Evolutionary conservation across 805 yeast species (phyloP), one percentile per base, ranked within the genome.

Genomic region (Metschnikowia arizonensis): DNA sequence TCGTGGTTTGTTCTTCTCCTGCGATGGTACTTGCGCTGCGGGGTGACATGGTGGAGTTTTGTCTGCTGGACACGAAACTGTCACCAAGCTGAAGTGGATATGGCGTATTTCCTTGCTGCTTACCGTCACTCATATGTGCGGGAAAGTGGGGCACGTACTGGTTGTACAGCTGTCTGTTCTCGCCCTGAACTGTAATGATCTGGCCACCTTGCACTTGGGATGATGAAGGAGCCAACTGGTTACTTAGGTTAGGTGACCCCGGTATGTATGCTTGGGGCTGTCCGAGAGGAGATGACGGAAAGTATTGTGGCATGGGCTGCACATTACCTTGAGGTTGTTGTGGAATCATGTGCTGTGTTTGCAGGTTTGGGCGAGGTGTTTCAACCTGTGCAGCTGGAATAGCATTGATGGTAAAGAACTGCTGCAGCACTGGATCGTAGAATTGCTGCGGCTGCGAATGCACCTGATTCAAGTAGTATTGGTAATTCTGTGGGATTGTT

Each of bases 341-440:
- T 5, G 24, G 5, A 9, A 11, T 42, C 12, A 21, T 24, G 3
- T 26, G 37, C 30, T 29, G 45, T 5, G 31, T 12, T 25, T 35
- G 42, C 31, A 24, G 41, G 26, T 42, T 42, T 48, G 61, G 66
- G 4, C 64, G 69, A 9, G 60, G 59, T 8, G 45, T 45, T 30
- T 57, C 60, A 28, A 51, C 50, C 35, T 58, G 61, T 31, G 49
- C 56, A 4, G 64, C 65, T n/a, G 62, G 55, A 24, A 58, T 55
- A 12, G 73, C 73, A 23, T 68, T 63, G 33, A 70, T 57, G 10
- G 70, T 70, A 47, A 59, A 70, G 46, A 65, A 69, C 48, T 69
- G 74, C 53, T 70, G 74, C 57, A 66, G 72, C 5, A 68, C 67
- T 1, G 75, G 75, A 47, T 70, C 74, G 51, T 68, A 71, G 45